Evolutionary conservation across 208 protist genomes (phyloP), one percentile per base, ranked within the genome.

Genomic region (Phytomonas sp.): DNA sequence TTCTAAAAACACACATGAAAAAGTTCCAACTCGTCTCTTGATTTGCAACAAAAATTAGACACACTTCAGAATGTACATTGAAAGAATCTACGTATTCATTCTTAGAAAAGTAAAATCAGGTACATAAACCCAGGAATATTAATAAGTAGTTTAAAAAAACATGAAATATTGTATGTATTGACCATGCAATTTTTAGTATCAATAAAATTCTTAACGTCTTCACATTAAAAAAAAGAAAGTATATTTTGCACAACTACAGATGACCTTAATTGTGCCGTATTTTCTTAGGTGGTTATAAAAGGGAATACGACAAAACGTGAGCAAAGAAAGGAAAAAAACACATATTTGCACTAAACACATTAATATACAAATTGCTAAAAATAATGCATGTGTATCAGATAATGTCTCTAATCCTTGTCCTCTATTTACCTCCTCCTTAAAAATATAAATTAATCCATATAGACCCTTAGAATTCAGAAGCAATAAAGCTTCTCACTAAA

Each of bases 291-390:
- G 26, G 20, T 56, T 56, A 56, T 56, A 26, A 26, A 56, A 26
- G 5, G 26, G 0, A 23, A 26, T 56, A 56, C 13, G 17, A 60
- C n/a, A 70, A 67, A 63, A 59, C 63, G 8, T 37, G 33, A 26
- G 53, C 11, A 64, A n/a, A 31, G 43, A 70, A 60, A 70, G 29
- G 67, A 26, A 36, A 65, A 64, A 65, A 43, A 65, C 7, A 61
- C 32, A 23, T 34, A 37, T 30, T 46, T 74, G 30, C 69, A 43
- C 32, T 32, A 56, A 56, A 7, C 20, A 56, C 46, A 56, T 26
- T 56, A 56, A 56, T 56, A 56, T 56, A 26, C 46, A 56, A 56
- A 26, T 56, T 56, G 23, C 20, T 26, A 26, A 56, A 9, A 56
- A 56, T 56, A 56, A 56, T 56, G 17, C 13, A 51, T 23, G 13